Conservation (phyloP, 2,329 filamentous ascomycete species). For the Neofusicoccum ribis region DNA sequence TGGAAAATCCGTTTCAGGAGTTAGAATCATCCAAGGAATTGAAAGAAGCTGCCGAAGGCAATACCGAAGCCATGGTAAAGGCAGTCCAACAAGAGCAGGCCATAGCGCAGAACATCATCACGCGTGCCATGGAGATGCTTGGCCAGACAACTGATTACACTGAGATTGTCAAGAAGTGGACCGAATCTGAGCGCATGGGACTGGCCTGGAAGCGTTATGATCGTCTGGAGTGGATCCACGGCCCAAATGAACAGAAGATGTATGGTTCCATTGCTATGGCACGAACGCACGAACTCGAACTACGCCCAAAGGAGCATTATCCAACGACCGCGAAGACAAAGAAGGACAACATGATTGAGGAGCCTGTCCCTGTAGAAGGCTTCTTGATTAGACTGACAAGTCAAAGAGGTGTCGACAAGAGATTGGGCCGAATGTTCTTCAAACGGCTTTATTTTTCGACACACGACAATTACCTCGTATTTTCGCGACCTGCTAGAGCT, state of each 20-base stretch:
- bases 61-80: conserved; percentile 45
- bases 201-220: conserved; percentile 71
- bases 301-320: conserved; percentile 66
- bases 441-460: conserved; percentile 66
- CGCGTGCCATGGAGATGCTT: conserved; percentile 60
- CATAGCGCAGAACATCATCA: conserved; percentile 58
- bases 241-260: conserved; percentile 66
- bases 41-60: conserved; percentile 45
- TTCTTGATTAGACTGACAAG: conserved; percentile 66
- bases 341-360: conserved; percentile 44
- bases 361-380: conserved; percentile 65
- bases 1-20: conserved; percentile 61
- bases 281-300: conserved; percentile 64
- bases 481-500: conserved; percentile 61
- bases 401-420: conserved; percentile 59
- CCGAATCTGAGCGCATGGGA: conserved; percentile 59
- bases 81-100: conserved; percentile 54
- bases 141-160: conserved; percentile 59
- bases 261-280: conserved; percentile 69
- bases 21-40: conserved; percentile 47
- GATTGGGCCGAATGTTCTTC: conserved; percentile 62
- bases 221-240: conserved; percentile 67
- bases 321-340: conserved; percentile 49
- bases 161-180: conserved; percentile 61
- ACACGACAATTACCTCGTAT: conserved; percentile 64